A percentile compares a stretch with the other conserved stretches of the same genome.
phyloP scores from a whole-genome alignment of 2,329 filamentous ascomycete species.

The Sclerotinia borealis region DNA sequence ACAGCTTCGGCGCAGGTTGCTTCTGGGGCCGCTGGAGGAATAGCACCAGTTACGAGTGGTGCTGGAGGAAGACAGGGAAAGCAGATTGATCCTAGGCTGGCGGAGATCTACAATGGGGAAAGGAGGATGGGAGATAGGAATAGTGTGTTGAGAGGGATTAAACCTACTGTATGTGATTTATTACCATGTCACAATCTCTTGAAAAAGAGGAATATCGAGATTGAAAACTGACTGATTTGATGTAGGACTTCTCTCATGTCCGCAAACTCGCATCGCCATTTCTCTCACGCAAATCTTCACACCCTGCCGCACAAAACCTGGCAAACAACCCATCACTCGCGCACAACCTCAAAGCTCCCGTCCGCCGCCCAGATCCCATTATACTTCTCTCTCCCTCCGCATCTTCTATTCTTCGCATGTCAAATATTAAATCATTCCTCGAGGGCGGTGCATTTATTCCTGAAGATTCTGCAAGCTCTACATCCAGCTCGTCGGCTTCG shows the following conservation, averaged over 20 bases:
- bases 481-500: slow-evolving; percentile 60
- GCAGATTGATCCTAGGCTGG: slow-evolving; percentile 72
- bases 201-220: background rate
- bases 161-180: slow-evolving; percentile 63
- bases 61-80: slow-evolving; percentile 51
- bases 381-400: slow-evolving; percentile 95
- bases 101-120: slow-evolving; percentile 88
- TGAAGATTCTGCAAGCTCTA: slow-evolving; percentile 55
- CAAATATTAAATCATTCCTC: slow-evolving; percentile 92
- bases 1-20: slow-evolving; percentile 43
- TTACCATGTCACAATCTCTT: background rate
- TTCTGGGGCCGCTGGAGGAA: slow-evolving; percentile 38
- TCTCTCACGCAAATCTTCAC: slow-evolving; percentile 54
- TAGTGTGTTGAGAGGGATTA: slow-evolving; percentile 76
- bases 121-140: slow-evolving; percentile 90
- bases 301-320: slow-evolving; percentile 32
- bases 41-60: slow-evolving; percentile 35
- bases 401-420: slow-evolving; percentile 88
- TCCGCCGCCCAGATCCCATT: slow-evolving; percentile 68
- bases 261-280: slow-evolving; percentile 79
- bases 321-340: slow-evolving; percentile 43
- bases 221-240: background rate
- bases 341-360: slow-evolving; percentile 47
- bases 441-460: slow-evolving; percentile 76
- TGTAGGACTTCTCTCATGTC: slow-evolving; percentile 86